phyloP scores from a whole-genome alignment of 371 early-diverging fungal species.

The Mucor irregularis region DNA sequence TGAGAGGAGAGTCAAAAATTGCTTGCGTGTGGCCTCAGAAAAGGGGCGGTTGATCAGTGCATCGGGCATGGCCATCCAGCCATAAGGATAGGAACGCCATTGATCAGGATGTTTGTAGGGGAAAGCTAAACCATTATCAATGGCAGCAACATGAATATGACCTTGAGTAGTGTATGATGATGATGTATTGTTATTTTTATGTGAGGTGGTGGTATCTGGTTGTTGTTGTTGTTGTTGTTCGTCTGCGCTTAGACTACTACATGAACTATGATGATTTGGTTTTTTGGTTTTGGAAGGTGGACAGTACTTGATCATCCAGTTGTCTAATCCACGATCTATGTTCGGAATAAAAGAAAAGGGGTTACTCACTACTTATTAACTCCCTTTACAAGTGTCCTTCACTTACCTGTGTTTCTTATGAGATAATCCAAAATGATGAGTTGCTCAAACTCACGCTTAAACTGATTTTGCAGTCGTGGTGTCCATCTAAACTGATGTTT shows the following conservation, averaged over 20 bases:
- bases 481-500: constrained; percentile 61
- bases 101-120: constrained; percentile 93
- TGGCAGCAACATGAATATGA: constrained; percentile 78
- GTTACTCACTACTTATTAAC: background rate
- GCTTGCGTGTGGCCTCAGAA: constrained; percentile 62
- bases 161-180: no score
- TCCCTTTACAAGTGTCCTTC: no score
- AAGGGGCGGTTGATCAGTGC: constrained; percentile 65
- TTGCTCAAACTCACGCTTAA: constrained; percentile 81
- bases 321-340: constrained; percentile 82
- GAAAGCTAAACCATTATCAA: constrained; percentile 92
- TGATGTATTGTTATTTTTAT: no score
- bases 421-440: constrained; percentile 86
- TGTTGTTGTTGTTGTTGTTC: constrained; percentile 24
- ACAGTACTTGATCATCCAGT: constrained; percentile 87
- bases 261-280: background rate
- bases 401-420: constrained; percentile 84
- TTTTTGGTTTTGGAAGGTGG: constrained; percentile 16
- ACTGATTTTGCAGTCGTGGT: constrained; percentile 62
- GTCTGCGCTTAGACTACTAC: background rate
- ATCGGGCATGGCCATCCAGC: constrained; percentile 78
- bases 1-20: constrained; percentile 69
- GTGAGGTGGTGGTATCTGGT: constrained; percentile 2
- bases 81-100: constrained; percentile 89
- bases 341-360: background rate